phyloP scores from a whole-genome alignment of 257 asterid species.

The Nicotiana paniculata region DNA sequence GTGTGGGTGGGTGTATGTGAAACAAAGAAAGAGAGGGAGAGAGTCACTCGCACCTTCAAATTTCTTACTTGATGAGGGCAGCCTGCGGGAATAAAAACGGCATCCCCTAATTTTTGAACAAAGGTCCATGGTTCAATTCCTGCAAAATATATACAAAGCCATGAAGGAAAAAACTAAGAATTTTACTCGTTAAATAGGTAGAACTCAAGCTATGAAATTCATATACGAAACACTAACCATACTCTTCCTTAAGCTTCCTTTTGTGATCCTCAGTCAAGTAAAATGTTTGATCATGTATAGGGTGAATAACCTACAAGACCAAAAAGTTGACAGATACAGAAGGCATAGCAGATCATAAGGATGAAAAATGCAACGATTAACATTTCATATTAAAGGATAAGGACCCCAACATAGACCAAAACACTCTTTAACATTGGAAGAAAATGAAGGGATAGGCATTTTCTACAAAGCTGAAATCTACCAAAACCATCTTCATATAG shows the following conservation, averaged over 20 bases:
- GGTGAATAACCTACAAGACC: slow-evolving; percentile 57
- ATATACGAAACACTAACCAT: slow-evolving; percentile 41
- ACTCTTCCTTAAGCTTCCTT: slow-evolving; percentile 69
- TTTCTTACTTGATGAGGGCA: slow-evolving; percentile 96
- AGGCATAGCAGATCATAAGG: not conserved
- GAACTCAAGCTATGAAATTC: slow-evolving; percentile 5
- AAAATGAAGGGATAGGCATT: not conserved
- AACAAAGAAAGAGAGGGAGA: not conserved
- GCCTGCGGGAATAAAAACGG: slow-evolving; percentile 88
- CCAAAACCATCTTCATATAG: not conserved
- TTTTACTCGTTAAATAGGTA: not conserved
- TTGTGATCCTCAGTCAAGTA: slow-evolving; percentile 79
- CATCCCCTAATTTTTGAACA: slow-evolving; percentile 76
- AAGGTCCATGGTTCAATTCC: slow-evolving; percentile 95
- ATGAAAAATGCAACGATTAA: not conserved
- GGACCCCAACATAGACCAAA: not conserved
- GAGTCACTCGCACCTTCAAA: slow-evolving; percentile 46
- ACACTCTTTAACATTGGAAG: not conserved
- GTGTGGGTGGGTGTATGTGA: not conserved
- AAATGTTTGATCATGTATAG: slow-evolving; percentile 82
- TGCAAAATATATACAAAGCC: slow-evolving; percentile 3
- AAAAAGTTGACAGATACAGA: not conserved
- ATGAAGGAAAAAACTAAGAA: not conserved
- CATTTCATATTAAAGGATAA: not conserved
- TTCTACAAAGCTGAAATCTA: not conserved